phyloP scores from a whole-genome alignment of 805 yeast species.

The Sugiyamaella americana region DNA sequence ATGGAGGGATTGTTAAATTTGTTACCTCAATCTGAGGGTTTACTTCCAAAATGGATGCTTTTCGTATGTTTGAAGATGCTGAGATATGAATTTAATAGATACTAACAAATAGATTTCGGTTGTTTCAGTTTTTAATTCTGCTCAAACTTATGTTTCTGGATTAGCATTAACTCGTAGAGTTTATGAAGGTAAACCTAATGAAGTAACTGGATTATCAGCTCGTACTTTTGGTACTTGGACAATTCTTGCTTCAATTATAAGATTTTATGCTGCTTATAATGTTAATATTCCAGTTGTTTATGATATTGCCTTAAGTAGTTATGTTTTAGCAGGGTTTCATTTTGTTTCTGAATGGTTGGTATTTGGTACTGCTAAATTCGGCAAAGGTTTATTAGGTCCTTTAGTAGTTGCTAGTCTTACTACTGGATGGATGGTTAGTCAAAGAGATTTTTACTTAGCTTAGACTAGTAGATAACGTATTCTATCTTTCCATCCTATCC shows the following conservation, averaged over 20 bases:
- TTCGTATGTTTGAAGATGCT: conserved; percentile 40
- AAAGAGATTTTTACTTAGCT: conserved; percentile 57
- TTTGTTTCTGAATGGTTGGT: conserved; percentile 77
- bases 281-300: conserved; percentile 63
- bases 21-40: conserved; percentile 35
- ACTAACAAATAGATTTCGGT: conserved; percentile 48
- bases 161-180: conserved; percentile 71
- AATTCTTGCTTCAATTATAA: conserved; percentile 70
- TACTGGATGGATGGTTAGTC: conserved; percentile 74
- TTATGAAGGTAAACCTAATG: conserved; percentile 56
- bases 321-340: conserved; percentile 75
- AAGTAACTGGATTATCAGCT: conserved; percentile 65
- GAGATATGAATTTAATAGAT: background rate
- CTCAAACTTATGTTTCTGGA: conserved; percentile 77
- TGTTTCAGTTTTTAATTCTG: conserved; percentile 87
- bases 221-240: conserved; percentile 99
- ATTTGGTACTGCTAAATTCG: conserved; percentile 73
- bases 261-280: conserved; percentile 82
- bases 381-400: conserved; percentile 87
- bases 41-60: conserved; percentile 70
- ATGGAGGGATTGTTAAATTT: too few species aligned
- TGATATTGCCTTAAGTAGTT: conserved; percentile 73
- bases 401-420: conserved; percentile 68
- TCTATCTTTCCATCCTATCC: too few species aligned
- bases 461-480: too few species aligned